Base-by-base conservation (phyloP, 2,329 filamentous ascomycete genomes). In the Fusarium circinatum region DNA sequence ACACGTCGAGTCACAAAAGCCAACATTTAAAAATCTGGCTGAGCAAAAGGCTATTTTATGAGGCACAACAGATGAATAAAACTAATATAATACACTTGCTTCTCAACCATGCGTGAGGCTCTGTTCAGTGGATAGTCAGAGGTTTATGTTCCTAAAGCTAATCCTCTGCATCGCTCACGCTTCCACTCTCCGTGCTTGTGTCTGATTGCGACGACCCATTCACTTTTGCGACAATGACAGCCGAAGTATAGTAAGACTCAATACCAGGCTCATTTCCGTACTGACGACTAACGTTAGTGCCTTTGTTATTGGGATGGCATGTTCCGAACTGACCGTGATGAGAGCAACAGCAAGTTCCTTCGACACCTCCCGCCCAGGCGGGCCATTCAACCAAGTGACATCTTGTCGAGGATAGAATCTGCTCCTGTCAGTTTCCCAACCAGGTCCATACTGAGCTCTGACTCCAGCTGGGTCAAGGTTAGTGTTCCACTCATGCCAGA, bases 371-470 rank as follows among this genome's bases (percentile, higher is more conserved):
- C 3, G 11, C 0, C 30, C 22, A 4, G 74, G 74, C 2, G 18
- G 34, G 4, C 61, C 17, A 8, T 74, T 75, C 24, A 72, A 45
- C 73, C 73, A 76, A 2, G 47, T 63, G 1, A 76, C 22, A 7
- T 36, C 15, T 28, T 28, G 28, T 28, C 28, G 28, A 28, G 28
- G 28, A 28, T 28, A 28, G 3, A 28, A 28, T 3, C 28, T 28
- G 28, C 8, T 28, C 8, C 28, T 28, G 28, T 28, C 28, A 28
- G 28, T 28, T 28, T 28, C 28, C 28, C 28, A 28, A 8, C 28
- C 28, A 28, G 3, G 1, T 28, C 28, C 28, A 28, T 28, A 28
- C 28, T 28, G 28, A 28, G 28, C 28, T 3, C 3, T 28, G 28
- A 28, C 28, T 28, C 3, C 28, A 28, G 28, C 34, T 36, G 67